Base-by-base conservation (phyloP, 73 alveolate species). In the Uronychia binucleata region DNA sequence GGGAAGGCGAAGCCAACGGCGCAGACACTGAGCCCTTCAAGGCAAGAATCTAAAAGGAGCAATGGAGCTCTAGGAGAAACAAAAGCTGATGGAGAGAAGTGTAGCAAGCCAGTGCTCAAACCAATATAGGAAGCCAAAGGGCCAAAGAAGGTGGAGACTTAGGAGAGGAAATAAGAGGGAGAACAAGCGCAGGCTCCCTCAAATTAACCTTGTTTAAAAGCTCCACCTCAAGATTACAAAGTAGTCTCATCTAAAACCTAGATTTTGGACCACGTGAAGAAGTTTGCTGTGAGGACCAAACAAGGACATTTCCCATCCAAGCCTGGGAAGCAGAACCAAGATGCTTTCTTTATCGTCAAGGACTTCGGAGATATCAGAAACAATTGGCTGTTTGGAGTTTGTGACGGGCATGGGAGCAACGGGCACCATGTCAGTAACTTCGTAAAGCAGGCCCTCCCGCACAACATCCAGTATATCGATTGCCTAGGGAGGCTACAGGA, bases 391-490 rank as follows among this genome's bases (percentile, higher is more conserved):
- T 83, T 88, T 77, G 94, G 91, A 57, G 94, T 88, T n/a, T 88
- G 59, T 33, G 94, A 88, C 33, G 94, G 94, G 1, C 94, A 88
- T 67, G 94, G 94, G 29, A 29, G 88, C 19, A 57, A 88, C 33
- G 94, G 94, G 28, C 94, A 88, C 67, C 57, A 76, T 25, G 88
- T 82, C 1, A 83, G 91, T 14, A 83, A 83, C 19, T 88, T 82
- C 33, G 87, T 86, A 8, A 34, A 88, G 28, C 34, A 60, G 79
- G 57, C 30, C 31, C 75, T 88, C 34, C 99, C 98, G 28, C n/a
- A 75, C 1, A 77, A 31, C 75, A 46, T 46, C 19, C n/a, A 5
- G 5, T 11, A 46, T 46, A 46, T 46, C 19, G 67, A 46, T 46
- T 46, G 5, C n/a, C 79, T 67, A 5, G 33, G n/a, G n/a, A n/a